phyloP scores from a whole-genome alignment of 805 yeast species.

The Scheffersomyces ergatensis region DNA sequence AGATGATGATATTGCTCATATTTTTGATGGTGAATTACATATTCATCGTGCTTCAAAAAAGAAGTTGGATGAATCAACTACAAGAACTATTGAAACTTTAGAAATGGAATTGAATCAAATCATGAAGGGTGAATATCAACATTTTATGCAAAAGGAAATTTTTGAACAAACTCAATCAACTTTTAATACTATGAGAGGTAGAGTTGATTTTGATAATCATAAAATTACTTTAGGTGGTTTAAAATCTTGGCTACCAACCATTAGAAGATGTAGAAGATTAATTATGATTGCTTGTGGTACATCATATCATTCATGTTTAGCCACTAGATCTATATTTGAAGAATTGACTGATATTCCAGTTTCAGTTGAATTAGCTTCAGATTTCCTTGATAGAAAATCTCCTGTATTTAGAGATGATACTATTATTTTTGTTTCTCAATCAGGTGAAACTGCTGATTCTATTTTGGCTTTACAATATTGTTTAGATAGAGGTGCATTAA shows the following conservation, averaged over 20 bases:
- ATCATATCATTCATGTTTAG: conserved; percentile 96
- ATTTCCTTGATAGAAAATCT: conserved; percentile 88
- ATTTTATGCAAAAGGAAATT: conserved; percentile 98
- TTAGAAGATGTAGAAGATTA: conserved; percentile 91
- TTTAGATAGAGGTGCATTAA: conserved; percentile 93
- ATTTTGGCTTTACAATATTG: conserved; percentile 94
- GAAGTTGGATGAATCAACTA: conserved; percentile 79
- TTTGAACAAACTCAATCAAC: conserved; percentile 98
- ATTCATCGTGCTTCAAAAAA: conserved; percentile 90
- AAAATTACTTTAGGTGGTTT: conserved; percentile 87
- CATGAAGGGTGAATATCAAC: conserved; percentile 95
- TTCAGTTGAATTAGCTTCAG: conserved; percentile 88
- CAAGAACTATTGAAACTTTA: conserved; percentile 92
- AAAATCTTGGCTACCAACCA: conserved; percentile 76
- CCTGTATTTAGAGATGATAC: conserved; percentile 99
- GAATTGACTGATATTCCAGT: conserved; percentile 96
- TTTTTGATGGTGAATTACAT: conserved; percentile 96
- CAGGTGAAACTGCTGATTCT: conserved; percentile 98
- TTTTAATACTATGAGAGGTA: conserved; percentile 98
- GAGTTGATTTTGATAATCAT: conserved; percentile 84
- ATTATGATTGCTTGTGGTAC: conserved; percentile 99
- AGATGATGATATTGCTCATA: conserved; percentile 98
- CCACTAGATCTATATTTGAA: conserved; percentile 94
- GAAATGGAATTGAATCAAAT: conserved; percentile 97
- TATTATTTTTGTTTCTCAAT: conserved; percentile 95